phyloP scores from a whole-genome alignment of 352 stramenopile genomes.

The Phytophthora multivora region DNA sequence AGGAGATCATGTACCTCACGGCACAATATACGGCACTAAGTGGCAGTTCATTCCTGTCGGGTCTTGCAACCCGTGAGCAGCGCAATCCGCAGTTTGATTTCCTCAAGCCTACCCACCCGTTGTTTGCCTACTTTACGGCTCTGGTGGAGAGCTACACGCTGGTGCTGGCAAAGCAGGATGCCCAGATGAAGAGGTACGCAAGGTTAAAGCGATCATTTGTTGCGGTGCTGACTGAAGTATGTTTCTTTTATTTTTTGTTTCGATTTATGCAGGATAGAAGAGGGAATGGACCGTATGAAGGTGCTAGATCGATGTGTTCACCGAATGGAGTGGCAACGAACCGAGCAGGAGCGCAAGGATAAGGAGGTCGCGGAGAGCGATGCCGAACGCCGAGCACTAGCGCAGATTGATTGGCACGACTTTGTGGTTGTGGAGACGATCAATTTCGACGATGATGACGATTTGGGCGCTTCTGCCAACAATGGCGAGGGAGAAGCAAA shows the following conservation, averaged over 20 bases:
- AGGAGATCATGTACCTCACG: conserved; percentile 98
- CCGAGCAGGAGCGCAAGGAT: conserved; percentile 75
- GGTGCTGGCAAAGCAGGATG: conserved; percentile 77
- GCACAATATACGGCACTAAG: conserved; percentile 98
- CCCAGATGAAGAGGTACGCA: conserved; percentile 67
- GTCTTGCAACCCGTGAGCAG: conserved; percentile 94
- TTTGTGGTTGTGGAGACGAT: conserved; percentile 99
- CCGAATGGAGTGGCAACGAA: conserved; percentile 80
- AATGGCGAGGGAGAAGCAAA: conserved; percentile 36
- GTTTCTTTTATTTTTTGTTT: background rate
- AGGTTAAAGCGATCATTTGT: background rate
- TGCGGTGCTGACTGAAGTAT: conserved; percentile 6
- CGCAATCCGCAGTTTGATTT: conserved; percentile 98
- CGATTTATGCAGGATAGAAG: conserved; percentile 45
- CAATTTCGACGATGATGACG: conserved; percentile 93
- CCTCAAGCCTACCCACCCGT: conserved; percentile 95
- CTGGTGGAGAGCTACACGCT: conserved; percentile 97
- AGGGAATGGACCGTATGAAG: conserved; percentile 84
- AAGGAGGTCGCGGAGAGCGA: conserved; percentile 76
- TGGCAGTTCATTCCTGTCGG: conserved; percentile 94
- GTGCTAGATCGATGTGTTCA: conserved; percentile 88
- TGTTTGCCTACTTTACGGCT: conserved; percentile 98
- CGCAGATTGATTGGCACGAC: conserved; percentile 98
- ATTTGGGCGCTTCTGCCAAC: conserved; percentile 43
- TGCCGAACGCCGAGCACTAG: conserved; percentile 69